Evolutionary conservation across 139 green algal species (phyloP), one percentile per base, ranked within the genome.

Genomic region (Trebouxia sp.): DNA sequence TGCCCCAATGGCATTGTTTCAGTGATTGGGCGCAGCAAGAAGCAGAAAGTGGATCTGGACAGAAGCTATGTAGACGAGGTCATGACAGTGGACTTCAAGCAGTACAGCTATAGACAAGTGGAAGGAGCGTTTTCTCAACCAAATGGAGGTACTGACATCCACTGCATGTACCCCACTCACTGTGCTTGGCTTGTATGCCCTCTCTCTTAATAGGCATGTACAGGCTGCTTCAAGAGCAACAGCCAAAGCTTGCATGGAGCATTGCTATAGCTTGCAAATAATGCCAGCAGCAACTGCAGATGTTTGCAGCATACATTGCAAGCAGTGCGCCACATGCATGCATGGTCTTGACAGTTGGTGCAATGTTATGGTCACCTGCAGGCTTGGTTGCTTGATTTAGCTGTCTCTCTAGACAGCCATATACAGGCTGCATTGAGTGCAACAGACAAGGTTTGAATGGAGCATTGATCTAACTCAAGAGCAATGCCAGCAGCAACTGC

Each of bases 121-220:
- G 95, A 97, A 81, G 93, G 91, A 5, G 81, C 83, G 0, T 98
- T 98, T 87, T 92, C 87, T 28, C 96, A 98, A 88, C 96, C 96
- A 69, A 98, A 98, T 81, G 93, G 65, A 17, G 58, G 75, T 80
- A 30, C 50, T 58, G 50, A 22, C 4, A 17, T 6, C 3, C 50
- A 58, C 50, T 58, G 50, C 50, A 17, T 58, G 20, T 22, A 28
- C 50, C 26, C 20, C 4, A 22, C n/a, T n/a, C n/a, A n/a, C n/a
- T n/a, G n/a, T n/a, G n/a, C n/a, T 1, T 58, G 50, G 50, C 50
- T 3, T 58, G 50, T 17, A 17, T 22, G 20, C 22, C 50, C 50
- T 58, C 20, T 17, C 50, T 58, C 20, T 22, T 2, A 58, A 3
- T 5, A 5, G 50, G 26, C 50, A 3, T 5, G 3, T 58, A 28